Evolutionary conservation across 768 basidiomycete genomes (phyloP), one percentile per base, ranked within the genome.

Genomic region (Chalciporus piperatus): DNA sequence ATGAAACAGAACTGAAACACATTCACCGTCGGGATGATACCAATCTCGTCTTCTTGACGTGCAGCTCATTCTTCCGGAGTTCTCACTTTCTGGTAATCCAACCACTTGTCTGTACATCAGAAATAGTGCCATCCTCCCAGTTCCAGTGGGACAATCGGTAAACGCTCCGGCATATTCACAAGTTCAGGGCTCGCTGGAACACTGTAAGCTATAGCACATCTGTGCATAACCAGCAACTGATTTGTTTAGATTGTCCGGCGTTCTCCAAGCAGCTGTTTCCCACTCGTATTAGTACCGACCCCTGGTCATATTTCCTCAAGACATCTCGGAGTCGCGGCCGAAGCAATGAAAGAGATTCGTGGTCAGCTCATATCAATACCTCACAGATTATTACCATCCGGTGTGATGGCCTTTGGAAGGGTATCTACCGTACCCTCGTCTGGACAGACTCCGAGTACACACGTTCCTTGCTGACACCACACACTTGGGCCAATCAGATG

Each of bases 401-500:
- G 85, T 6, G 73, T 79, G 49, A 84, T 84, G 4, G 84, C 84
- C 6, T 77, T 87, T 49, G 84, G 75, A 3, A 86, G 86, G 47
- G 74, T 67, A 6, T 83, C 84, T 7, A 84, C n/a, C n/a, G n/a
- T n/a, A n/a, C 84, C 0, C 71, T 87, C 32, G 62, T 83, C 14
- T 84, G 83, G n/a, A n/a, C n/a, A n/a, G n/a, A n/a, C 28, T 35
- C 14, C 27, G 9, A 19, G 43, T 22, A 30, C 28, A 27, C 3
- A 16, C 20, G 10, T n/a, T 45, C 33, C 10, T 44, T 32, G 42
- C 54, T 55, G 41, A 53, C 22, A 33, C 19, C 54, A 20, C 48
- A 17, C 56, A 83, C 82, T 13, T 89, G 89, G 88, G 85, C 87
- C n/a, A 90, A 90, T 64, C 83, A 87, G 61, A 78, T 87, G 45